phyloP scores from a whole-genome alignment of 257 asterid species.

The Ajuga chamaepitys region DNA sequence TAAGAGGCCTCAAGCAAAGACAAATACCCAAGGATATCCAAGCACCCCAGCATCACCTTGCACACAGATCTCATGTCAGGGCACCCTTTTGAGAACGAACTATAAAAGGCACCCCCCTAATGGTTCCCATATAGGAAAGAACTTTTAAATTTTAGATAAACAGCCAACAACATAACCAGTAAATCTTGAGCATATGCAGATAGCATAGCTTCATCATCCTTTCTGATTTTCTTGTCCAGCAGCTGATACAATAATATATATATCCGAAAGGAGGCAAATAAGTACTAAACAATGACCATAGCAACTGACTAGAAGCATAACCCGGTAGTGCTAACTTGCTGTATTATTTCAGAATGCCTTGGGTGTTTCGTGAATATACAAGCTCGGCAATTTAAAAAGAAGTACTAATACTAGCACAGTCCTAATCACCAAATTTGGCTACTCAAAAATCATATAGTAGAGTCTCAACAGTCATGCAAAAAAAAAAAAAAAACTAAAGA shows the following conservation, averaged over 20 bases:
- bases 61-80: too few relatives aligned
- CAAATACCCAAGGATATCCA: too few relatives aligned
- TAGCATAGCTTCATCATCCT: background rate
- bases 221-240: background rate
- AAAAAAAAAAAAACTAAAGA: background rate
- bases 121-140: background rate
- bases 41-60: too few relatives aligned
- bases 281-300: background rate
- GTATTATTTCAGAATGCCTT: background rate
- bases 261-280: background rate
- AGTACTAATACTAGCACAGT: background rate
- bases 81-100: too few relatives aligned
- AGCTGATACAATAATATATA: background rate
- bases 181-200: background rate
- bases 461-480: background rate
- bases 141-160: background rate
- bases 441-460: background rate
- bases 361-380: background rate
- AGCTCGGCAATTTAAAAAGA: too few relatives aligned
- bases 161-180: background rate
- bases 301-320: background rate
- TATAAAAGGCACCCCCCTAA: background rate
- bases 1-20: too few relatives aligned
- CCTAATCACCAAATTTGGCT: background rate
- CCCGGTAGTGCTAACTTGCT: background rate